Percentiles rank a stretch among this genome's conserved stretches.
Evolutionary conservation across 1,284 basidiomycete species (phyloP).

Genomic region (Somion occarium): DNA sequence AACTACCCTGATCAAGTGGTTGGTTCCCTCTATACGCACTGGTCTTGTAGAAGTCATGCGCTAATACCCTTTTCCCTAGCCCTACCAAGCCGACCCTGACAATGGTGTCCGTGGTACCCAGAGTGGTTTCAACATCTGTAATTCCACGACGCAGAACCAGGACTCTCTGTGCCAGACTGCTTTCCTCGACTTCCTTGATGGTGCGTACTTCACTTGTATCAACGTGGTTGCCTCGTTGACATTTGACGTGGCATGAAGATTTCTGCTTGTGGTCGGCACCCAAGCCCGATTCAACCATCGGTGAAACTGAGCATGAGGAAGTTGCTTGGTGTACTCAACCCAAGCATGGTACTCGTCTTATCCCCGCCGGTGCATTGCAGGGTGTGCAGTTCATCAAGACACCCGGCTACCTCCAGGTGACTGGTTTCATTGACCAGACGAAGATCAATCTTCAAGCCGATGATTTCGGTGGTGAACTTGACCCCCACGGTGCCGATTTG

Average conservation of each 20-base stretch:
- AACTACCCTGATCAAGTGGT: conserved; percentile 47
- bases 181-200: conserved; percentile 48
- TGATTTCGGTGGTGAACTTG: conserved; percentile 70
- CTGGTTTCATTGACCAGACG: conserved; percentile 60
- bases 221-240: conserved; percentile 11
- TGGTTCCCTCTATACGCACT: conserved; percentile 18
- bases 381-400: conserved; percentile 67
- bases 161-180: conserved; percentile 62
- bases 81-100: conserved; percentile 51
- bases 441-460: conserved; percentile 44
- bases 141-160: conserved; percentile 61
- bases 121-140: conserved; percentile 65
- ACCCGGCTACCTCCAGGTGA: conserved; percentile 60
- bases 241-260: conserved; percentile 32
- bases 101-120: conserved; percentile 50
- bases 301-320: conserved; percentile 60
- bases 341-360: conserved; percentile 59
- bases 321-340: conserved; percentile 75
- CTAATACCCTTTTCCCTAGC: no score
- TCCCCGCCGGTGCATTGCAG: conserved; percentile 56
- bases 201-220: conserved; percentile 26
- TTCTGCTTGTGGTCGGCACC: conserved; percentile 63
- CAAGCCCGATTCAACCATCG: conserved; percentile 44
- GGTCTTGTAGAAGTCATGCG: no score
- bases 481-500: conserved; percentile 44